A percentile compares a stretch with the other conserved stretches of the same genome.
These are phyloP conservation scores for Didymella glomerata DNA, from an alignment of 2,329 filamentous ascomycete genomes.

Conservation along the genomic window DNA sequence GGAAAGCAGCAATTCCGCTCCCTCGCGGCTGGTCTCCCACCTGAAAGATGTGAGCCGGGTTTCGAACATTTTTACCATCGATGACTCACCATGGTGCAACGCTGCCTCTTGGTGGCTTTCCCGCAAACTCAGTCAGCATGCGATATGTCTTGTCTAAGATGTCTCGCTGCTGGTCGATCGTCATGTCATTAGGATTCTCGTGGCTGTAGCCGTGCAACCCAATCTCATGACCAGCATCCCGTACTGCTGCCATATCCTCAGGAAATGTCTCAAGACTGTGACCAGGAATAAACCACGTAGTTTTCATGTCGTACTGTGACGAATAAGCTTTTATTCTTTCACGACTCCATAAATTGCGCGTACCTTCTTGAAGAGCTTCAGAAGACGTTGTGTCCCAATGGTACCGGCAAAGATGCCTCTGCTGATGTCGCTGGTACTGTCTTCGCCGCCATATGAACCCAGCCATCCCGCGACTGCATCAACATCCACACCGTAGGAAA, in stretches of 20 bases:
- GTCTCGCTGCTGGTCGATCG: constrained; percentile 75
- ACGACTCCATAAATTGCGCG: neutral
- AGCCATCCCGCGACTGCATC: constrained; percentile 74
- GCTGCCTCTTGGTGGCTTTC: constrained; percentile 75
- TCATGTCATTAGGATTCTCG: constrained; percentile 77
- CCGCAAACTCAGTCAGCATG: constrained; percentile 72
- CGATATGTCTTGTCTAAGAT: constrained; percentile 78
- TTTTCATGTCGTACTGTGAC: constrained; percentile 69
- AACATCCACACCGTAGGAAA: constrained; percentile 75
- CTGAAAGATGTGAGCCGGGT: constrained; percentile 49
- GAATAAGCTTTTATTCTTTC: neutral
- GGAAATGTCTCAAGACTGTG: constrained; percentile 73
- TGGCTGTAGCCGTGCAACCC: constrained; percentile 76
- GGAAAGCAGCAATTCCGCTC: constrained; percentile 68
- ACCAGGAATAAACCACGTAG: constrained; percentile 69
- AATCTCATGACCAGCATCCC: constrained; percentile 71
- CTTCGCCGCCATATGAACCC: constrained; percentile 76
- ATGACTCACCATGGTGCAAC: constrained; percentile 71
- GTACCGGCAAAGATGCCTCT: constrained; percentile 74
- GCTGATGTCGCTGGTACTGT: constrained; percentile 75
- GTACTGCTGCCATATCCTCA: constrained; percentile 67
- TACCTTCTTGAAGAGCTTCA: constrained; percentile 73
- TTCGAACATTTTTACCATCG: neutral
- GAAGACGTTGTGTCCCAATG: constrained; percentile 69
- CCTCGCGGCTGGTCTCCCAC: constrained; percentile 76